Evolutionary conservation across 2,329 filamentous ascomycete species (phyloP).

Genomic region (Scolecobasidium constrictum): DNA sequence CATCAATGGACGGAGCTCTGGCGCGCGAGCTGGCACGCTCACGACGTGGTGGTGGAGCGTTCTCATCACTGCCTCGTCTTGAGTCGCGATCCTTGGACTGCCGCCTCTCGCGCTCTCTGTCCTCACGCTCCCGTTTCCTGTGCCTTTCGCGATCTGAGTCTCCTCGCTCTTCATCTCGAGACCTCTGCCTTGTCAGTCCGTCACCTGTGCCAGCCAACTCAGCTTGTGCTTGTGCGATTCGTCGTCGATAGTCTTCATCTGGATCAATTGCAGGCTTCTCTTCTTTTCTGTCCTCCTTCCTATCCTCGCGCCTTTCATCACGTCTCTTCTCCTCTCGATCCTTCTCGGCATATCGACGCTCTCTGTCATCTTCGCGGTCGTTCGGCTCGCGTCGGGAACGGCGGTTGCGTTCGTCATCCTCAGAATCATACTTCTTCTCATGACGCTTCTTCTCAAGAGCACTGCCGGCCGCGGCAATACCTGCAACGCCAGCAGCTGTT

Average conservation of each 20-base stretch:
- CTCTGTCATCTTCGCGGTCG: slow-evolving; percentile 21
- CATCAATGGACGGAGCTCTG: no score
- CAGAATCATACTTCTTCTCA: slow-evolving; percentile 22
- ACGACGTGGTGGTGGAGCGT: slow-evolving; percentile 13
- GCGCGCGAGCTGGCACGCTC: no score
- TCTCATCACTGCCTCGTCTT: slow-evolving; percentile 10
- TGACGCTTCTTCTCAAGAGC: slow-evolving; percentile 6
- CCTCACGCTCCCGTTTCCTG: slow-evolving; percentile 22
- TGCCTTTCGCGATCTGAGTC: slow-evolving; percentile 21
- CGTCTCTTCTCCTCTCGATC: background rate
- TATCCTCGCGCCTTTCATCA: slow-evolving; percentile 22
- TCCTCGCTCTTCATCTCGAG: slow-evolving; percentile 12
- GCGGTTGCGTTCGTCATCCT: slow-evolving; percentile 15
- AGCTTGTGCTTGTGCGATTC: slow-evolving; percentile 25
- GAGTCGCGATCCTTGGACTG: slow-evolving; percentile 7
- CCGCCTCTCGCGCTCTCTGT: slow-evolving; percentile 18
- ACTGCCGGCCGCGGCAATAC: slow-evolving; percentile 3
- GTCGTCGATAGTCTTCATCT: slow-evolving; percentile 40
- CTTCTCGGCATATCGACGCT: slow-evolving; percentile 7
- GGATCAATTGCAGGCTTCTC: slow-evolving; percentile 24
- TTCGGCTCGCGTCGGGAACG: slow-evolving; percentile 16
- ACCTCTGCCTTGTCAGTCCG: slow-evolving; percentile 16
- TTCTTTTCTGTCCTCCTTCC: slow-evolving; percentile 18
- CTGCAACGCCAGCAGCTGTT: slow-evolving; percentile 2
- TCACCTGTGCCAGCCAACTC: slow-evolving; percentile 28